Evolutionary conservation across 192 early-diverging fungal species (phyloP), one percentile per base, ranked within the genome.

Genomic region (Coemansia sp.): DNA sequence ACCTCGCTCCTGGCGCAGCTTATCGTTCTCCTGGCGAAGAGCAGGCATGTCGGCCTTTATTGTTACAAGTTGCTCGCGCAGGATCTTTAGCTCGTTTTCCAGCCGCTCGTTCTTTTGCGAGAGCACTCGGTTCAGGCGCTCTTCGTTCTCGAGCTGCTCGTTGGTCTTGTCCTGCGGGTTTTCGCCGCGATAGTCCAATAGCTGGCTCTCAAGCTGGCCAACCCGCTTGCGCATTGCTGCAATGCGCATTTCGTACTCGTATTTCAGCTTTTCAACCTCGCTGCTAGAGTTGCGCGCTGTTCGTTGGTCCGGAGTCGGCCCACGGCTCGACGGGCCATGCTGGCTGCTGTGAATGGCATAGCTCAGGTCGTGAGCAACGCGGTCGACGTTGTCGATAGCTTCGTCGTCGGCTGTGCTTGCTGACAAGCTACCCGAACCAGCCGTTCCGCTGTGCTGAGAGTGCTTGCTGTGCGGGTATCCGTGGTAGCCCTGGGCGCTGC

Each of bases 241-340:
- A 4, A 91, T 71, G 31, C 86, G 85, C 47, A 78, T 77, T 64
- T 92, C 89, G 55, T 91, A 89, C 55, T 90, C 90, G 62, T 84
- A 61, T 33, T 73, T 75, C 28, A 84, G 34, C 56, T 76, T 79
- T 33, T 87, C 84, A 0, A 76, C 65, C 2, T 85, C 84, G 62
- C 56, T 65, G 12, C 67, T 33, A 3, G 64, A 50, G 18, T 60
- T 72, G 53, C 65, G 68, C 13, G 62, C 31, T 7, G 21, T 28
- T 26, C 68, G 47, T 4, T 56, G 41, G 31, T 77, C 79, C 2
- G 66, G 73, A 6, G 61, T 70, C 2, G 67, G 58, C 13, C 61
- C 59, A 34, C 68, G 67, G 9, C 45, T 48, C 35, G 64, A 23
- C 6, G 58, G 14, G 18, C 59, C 47, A 8, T 66, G 76, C 23